Percentiles rank a stretch among this genome's conserved stretches.
Evolutionary conservation across 1,139 yeast species (phyloP).

Genomic region (Saccharomyces hybrid): DNA sequence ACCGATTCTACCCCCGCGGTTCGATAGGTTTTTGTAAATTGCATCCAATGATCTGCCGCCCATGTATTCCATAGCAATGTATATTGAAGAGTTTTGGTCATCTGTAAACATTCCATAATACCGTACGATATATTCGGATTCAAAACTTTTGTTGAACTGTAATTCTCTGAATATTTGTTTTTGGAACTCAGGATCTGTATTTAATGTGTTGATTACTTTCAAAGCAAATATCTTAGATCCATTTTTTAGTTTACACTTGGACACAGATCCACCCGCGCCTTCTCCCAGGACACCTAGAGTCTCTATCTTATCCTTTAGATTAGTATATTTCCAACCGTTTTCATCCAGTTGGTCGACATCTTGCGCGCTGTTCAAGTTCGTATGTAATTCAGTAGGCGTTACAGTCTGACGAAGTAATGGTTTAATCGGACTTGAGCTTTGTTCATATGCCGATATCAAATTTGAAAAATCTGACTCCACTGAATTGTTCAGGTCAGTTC

Average conservation of each 20-base stretch:
- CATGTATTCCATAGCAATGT: conserved; percentile 95
- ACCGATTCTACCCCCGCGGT: conserved; percentile 75
- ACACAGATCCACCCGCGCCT: conserved; percentile 90
- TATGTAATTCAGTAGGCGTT: not conserved
- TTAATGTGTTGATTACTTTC: conserved; percentile 57
- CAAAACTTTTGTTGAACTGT: conserved; percentile 75
- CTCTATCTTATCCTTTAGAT: conserved; percentile 49
- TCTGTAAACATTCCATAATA: conserved; percentile 88
- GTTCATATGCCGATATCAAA: conserved; percentile 20
- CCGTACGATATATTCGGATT: conserved; percentile 76
- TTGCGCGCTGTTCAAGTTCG: conserved; percentile 12
- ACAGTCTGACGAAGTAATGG: not conserved
- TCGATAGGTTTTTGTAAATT: conserved; percentile 59
- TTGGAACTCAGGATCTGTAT: conserved; percentile 74
- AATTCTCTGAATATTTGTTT: conserved; percentile 82
- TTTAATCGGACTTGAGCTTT: conserved; percentile 10
- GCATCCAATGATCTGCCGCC: conserved; percentile 89
- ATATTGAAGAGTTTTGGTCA: conserved; percentile 67
- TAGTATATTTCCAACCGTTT: conserved; percentile 66
- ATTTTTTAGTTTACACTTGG: conserved; percentile 54
- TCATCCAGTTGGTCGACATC: conserved; percentile 58
- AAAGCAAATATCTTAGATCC: conserved; percentile 69
- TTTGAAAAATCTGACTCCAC: conserved; percentile 21
- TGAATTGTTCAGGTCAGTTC: conserved; percentile 7
- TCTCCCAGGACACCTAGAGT: conserved; percentile 74